A percentile compares a stretch with the other conserved stretches of the same genome.
Evolutionary conservation across 805 yeast genomes (phyloP).

Genomic region (Lachancea dasiensis): DNA sequence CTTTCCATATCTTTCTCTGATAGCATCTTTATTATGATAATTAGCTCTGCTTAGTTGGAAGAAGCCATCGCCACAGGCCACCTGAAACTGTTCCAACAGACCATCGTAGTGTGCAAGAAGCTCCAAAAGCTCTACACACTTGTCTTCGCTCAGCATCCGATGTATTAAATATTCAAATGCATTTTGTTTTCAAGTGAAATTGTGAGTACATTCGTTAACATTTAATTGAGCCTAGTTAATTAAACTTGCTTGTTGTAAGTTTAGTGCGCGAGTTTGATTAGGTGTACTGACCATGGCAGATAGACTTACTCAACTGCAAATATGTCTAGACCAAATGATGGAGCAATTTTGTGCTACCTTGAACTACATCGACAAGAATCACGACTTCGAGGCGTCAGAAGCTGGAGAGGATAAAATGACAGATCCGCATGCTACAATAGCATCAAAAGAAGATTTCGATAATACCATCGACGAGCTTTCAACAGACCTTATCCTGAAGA

Average conservation of each 20-base stretch:
- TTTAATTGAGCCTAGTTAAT: no score
- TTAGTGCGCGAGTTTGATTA: no score
- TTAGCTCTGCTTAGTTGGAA: slow-evolving; percentile 28
- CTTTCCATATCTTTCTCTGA: slow-evolving; percentile 29
- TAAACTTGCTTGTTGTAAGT: no score
- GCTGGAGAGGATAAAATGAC: slow-evolving; percentile 50
- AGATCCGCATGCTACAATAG: slow-evolving; percentile 55
- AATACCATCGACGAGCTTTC: slow-evolving; percentile 69
- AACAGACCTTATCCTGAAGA: slow-evolving; percentile 75
- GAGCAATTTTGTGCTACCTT: slow-evolving; percentile 77
- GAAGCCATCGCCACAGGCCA: slow-evolving; percentile 22
- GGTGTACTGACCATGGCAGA: slow-evolving; percentile 71
- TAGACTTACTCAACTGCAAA: slow-evolving; percentile 81
- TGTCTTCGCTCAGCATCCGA: slow-evolving; percentile 5
- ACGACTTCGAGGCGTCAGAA: slow-evolving; percentile 45
- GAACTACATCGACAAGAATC: slow-evolving; percentile 74
- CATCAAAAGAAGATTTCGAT: slow-evolving; percentile 39
- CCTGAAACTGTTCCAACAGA: slow-evolving; percentile 26
- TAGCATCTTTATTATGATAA: slow-evolving; percentile 28
- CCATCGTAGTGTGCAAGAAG: slow-evolving; percentile 22
- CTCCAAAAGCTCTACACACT: slow-evolving; percentile 15
- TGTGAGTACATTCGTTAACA: no score
- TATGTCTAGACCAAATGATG: slow-evolving; percentile 72
- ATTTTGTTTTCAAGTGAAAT: no score
- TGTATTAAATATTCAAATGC: no score